Evolutionary conservation across 345 rosid genomes (phyloP).

Genomic region (Mallotus nudiflorus): DNA sequence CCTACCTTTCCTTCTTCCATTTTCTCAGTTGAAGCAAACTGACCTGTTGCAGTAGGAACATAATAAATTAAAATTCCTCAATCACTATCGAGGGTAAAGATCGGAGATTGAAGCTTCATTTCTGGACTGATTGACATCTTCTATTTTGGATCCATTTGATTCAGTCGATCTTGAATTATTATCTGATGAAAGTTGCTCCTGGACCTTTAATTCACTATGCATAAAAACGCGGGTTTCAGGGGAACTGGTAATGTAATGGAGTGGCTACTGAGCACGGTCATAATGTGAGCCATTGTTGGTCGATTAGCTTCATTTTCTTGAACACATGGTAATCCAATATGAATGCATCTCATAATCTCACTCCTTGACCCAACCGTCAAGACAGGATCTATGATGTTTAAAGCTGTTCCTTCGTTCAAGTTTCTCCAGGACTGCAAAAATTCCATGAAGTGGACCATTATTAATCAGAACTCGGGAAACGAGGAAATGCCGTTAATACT

Average conservation of each 20-base stretch:
- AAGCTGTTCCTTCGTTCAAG: constrained; percentile 39
- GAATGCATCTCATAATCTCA: constrained; percentile 48
- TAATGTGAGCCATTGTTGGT: constrained; percentile 49
- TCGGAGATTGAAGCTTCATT: not conserved
- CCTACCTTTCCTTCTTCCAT: no score
- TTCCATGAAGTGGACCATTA: not conserved
- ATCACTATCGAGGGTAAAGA: not conserved
- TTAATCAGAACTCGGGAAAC: not conserved
- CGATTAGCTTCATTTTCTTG: constrained; percentile 41
- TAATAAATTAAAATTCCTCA: not conserved
- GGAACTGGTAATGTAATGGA: constrained; percentile 42
- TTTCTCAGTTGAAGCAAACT: no score
- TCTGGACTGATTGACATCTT: not conserved
- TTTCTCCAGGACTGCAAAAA: constrained; percentile 50
- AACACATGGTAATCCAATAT: constrained; percentile 51
- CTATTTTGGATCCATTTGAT: no score
- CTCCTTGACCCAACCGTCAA: constrained; percentile 21
- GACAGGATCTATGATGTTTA: constrained; percentile 37
- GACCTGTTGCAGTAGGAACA: no score
- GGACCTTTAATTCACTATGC: not conserved
- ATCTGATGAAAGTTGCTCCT: not conserved
- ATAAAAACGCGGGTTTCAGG: constrained; percentile 37
- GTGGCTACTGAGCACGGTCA: constrained; percentile 42
- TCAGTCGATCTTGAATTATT: no score
- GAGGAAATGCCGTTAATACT: not conserved